Percentiles rank a stretch among this genome's conserved stretches.
phyloP scores from a whole-genome alignment of 176 grass and related monocot genomes.

The Neostapfia colusana region DNA sequence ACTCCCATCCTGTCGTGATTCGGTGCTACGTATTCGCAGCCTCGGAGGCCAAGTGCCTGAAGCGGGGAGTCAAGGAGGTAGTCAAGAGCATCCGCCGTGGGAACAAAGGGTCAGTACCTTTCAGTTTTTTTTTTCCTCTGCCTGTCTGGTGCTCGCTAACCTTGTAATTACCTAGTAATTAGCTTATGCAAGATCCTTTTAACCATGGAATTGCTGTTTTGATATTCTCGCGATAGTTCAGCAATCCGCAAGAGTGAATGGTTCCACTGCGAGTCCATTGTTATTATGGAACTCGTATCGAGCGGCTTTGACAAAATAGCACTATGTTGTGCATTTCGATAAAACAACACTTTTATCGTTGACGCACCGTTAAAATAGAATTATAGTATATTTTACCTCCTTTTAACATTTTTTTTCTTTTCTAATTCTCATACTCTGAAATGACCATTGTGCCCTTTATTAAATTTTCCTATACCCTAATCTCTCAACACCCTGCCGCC shows the following conservation, averaged over 20 bases:
- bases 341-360: no score
- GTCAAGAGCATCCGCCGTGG: constrained; percentile 93
- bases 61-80: constrained; percentile 95
- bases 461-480: no score
- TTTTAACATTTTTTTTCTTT: no score
- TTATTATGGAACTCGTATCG: no score
- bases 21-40: constrained; percentile 31
- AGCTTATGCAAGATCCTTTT: not conserved
- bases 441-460: no score
- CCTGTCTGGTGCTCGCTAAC: not conserved
- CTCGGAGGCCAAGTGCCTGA: constrained; percentile 82
- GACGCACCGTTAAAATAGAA: no score
- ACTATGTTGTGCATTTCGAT: no score
- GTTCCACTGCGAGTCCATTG: no score
- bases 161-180: not conserved
- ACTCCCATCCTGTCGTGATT: not conserved
- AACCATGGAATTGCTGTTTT: not conserved
- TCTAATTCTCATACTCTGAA: no score
- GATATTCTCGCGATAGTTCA: not conserved
- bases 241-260: not conserved
- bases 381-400: no score
- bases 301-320: no score
- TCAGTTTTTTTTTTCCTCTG: not conserved
- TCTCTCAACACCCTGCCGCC: no score
- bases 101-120: constrained; percentile 63